Evolutionary conservation across 148 eudicot genomes (phyloP).

Genomic region (Salicornia ramosissima): DNA sequence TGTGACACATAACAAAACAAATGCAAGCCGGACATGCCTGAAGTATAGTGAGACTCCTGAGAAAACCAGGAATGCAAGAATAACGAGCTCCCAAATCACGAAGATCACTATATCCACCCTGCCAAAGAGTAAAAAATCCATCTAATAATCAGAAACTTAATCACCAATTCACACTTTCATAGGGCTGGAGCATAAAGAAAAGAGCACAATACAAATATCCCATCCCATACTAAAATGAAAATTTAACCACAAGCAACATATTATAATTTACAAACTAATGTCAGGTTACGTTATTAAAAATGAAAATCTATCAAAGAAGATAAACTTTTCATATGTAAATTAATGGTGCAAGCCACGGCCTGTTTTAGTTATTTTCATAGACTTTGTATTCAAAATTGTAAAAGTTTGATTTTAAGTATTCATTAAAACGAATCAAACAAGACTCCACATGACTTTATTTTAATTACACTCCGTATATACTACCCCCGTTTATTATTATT

Average conservation of each 20-base stretch:
- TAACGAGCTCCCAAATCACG: slow-evolving; percentile 89
- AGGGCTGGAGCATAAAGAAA: not conserved
- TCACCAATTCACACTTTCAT: not conserved
- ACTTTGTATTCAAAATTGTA: too few species aligned
- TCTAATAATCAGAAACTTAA: slow-evolving; percentile 19
- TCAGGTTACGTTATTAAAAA: not conserved
- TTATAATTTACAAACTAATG: not conserved
- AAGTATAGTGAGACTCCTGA: slow-evolving; percentile 85
- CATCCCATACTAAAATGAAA: not conserved
- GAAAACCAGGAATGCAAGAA: slow-evolving; percentile 87
- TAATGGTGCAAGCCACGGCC: too few species aligned
- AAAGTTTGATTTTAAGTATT: too few species aligned
- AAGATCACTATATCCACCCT: slow-evolving; percentile 94
- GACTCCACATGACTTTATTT: too few species aligned
- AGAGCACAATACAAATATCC: not conserved
- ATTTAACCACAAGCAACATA: not conserved
- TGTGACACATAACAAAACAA: slow-evolving; percentile 61
- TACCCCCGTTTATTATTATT: too few species aligned
- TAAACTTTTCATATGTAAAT: too few species aligned
- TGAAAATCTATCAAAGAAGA: not conserved
- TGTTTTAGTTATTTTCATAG: too few species aligned
- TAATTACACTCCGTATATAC: too few species aligned
- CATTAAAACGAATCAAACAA: too few species aligned
- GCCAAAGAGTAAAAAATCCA: slow-evolving; percentile 25
- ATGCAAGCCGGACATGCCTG: slow-evolving; percentile 74